Evolutionary conservation across 2,329 filamentous ascomycete genomes (phyloP), one percentile per base, ranked within the genome.

Genomic region (Fusarium denticulatum): DNA sequence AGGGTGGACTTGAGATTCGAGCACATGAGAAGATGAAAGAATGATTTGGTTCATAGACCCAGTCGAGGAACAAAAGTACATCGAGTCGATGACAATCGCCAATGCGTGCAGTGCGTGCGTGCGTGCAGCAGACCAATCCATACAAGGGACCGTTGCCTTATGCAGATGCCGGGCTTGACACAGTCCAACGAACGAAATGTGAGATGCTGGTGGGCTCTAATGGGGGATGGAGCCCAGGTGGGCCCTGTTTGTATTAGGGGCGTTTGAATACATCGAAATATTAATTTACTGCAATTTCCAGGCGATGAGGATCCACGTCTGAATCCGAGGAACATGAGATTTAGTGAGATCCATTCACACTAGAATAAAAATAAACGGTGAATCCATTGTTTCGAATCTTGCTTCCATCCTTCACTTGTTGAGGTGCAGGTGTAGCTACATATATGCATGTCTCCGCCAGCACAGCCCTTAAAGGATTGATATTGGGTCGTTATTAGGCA

Each of bases 221-320:
- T 71, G 69, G 67, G 46, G 59, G 59, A 69, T 59, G 46, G 69
- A 60, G 59, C 50, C 42, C 18, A n/a, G 42, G 56, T 71, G 71
- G 71, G 50, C 56, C 71, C 63, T 66, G 60, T 64, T 69, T 69
- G 56, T 71, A 73, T 72, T 74, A 64, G 71, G 71, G 71, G 71
- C 67, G 37, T 67, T 74, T 67, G 66, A 66, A 61, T 70, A 72
- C 60, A 55, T 67, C 42, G 40, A 67, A 67, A 67, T 61, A 57
- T 57, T 71, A 58, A 49, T 61, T 67, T 58, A 49, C 72, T 74
- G 71, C 47, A 74, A 74, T 74, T 74, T 74, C 71, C 71, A 74
- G 71, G 36, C 63, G 50, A 64, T 45, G 71, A 55, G 71, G 71
- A 69, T 63, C 71, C 71, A 73, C 67, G 65, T 50, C 53, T 47